Evolutionary conservation across 805 yeast genomes (phyloP).

Genomic region (Saccharomyces eubayanus): DNA sequence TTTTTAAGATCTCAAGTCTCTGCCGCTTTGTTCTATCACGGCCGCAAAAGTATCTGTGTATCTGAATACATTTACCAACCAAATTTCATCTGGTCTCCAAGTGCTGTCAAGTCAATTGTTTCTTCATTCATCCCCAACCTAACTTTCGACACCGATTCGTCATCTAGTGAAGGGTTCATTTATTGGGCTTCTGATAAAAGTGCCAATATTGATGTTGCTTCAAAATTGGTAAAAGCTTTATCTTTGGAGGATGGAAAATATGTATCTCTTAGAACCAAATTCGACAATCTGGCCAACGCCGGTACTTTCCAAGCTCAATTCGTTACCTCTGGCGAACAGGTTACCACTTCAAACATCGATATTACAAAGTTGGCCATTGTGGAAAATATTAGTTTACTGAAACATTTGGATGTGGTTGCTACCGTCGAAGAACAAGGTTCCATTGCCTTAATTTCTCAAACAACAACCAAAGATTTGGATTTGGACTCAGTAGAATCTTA

Average conservation of each 20-base stretch:
- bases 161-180: constrained; percentile 31
- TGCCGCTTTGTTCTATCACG: constrained; percentile 54
- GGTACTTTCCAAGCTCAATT: constrained; percentile 71
- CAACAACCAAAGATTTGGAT: constrained; percentile 22
- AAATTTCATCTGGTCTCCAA: constrained; percentile 48
- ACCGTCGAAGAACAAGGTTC: constrained; percentile 50
- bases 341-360: constrained; percentile 35
- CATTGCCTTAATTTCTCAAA: constrained; percentile 36
- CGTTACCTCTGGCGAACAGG: constrained; percentile 27
- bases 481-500: constrained; percentile 37
- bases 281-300: constrained; percentile 63
- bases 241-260: constrained; percentile 50
- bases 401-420: constrained; percentile 53
- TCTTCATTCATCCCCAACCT: constrained; percentile 31
- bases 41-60: constrained; percentile 32
- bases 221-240: constrained; percentile 58
- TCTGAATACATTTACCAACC: constrained; percentile 47
- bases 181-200: constrained; percentile 68
- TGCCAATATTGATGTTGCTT: constrained; percentile 45
- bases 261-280: constrained; percentile 53
- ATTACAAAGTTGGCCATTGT: constrained; percentile 58
- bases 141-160: constrained; percentile 14
- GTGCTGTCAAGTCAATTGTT: constrained; percentile 43
- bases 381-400: constrained; percentile 49
- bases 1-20: constrained; percentile 62